Evolutionary conservation across 345 rosid genomes (phyloP), one percentile per base, ranked within the genome.

Genomic region (Acer yangbiense): DNA sequence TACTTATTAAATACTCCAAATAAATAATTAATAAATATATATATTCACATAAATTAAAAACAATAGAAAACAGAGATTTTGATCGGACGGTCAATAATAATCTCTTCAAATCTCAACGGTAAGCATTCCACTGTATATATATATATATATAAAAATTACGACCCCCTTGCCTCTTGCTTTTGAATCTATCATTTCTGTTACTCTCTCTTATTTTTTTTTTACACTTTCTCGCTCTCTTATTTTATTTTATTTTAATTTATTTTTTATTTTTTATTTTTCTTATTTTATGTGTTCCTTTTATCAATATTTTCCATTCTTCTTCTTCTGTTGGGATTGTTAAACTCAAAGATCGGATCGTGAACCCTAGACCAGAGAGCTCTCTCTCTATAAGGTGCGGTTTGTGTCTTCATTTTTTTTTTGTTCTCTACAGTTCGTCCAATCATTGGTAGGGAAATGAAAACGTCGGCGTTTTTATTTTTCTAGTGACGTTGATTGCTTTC

Each of bases 281-380:
- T 27, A 18, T 20, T 48, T 2, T 1, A 14, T 27, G 32, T 32
- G 65, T 29, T 52, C 18, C 7, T 32, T n/a, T 11, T 27, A 32
- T 32, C 35, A 20, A 66, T 25, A 35, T 41, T 60, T 58, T 20
- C 54, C 50, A 39, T 55, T 62, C 66, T 43, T 63, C 17, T 35
- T 48, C 46, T 48, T 60, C 46, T 27, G 77, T 77, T 63, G 71
- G 77, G 68, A 77, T 81, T 72, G 58, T 61, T 23, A 46, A 81
- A 77, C 83, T 68, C 64, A 69, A 81, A 77, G 77, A 81, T 77
- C 80, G 80, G 83, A 81, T 81, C 83, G 54, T 55, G 41, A 80
- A 43, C 68, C 69, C 73, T 62, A 71, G 68, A 44, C 72, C 52
- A 76, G 66, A 70, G 54, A 70, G 55, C 61, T 21, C 72, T 25